Base-by-base conservation (phyloP, 495 filamentous ascomycete genomes). In the Clavariopsis aquatica region DNA sequence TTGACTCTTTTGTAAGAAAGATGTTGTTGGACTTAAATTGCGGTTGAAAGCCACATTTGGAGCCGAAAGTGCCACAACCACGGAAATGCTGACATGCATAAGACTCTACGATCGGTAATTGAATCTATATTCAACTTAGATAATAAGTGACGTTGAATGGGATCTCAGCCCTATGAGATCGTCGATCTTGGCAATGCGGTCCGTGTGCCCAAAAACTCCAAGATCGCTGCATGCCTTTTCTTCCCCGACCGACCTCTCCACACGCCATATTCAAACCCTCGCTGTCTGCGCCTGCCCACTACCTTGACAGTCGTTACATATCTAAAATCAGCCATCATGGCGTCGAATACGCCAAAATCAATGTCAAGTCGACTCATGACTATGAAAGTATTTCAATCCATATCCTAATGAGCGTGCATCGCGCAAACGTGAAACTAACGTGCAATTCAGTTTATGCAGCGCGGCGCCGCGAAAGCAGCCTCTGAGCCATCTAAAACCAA, bases 391-490 rank as follows among this genome's bases (percentile, higher is more conserved):
- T 31, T 17, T 53, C 5, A 20, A 5, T 34, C 23, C 28, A 15
- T 20, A 10, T 19, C 34, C 34, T 26, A 26, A 45, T n/a, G 29
- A 38, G 46, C 34, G 17, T 31, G 23, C 46, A 55, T 22, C 15
- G 28, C n/a, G n/a, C n/a, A n/a, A n/a, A n/a, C n/a, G n/a, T n/a
- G n/a, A n/a, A n/a, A 49, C 63, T 36, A 13, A 56, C 20, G 24
- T 4, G 0, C 53, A 15, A 26, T 60, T 45, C 53, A 90, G 85
- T 98, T 98, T 76, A 98, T 98, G 94, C 94, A 96, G 83, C 85
- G 94, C 66, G 89, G 89, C 53, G 90, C 89, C 24, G 86, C 87
- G 31, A 79, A 60, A 66, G 56, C 67, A 7, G 45, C 51, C 7
- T 64, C 75, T 1, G 72, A 75, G 68, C 80, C 70, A 67, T 71